Evolutionary conservation across 768 basidiomycete species (phyloP), one percentile per base, ranked within the genome.

Genomic region (Russula brevipes): DNA sequence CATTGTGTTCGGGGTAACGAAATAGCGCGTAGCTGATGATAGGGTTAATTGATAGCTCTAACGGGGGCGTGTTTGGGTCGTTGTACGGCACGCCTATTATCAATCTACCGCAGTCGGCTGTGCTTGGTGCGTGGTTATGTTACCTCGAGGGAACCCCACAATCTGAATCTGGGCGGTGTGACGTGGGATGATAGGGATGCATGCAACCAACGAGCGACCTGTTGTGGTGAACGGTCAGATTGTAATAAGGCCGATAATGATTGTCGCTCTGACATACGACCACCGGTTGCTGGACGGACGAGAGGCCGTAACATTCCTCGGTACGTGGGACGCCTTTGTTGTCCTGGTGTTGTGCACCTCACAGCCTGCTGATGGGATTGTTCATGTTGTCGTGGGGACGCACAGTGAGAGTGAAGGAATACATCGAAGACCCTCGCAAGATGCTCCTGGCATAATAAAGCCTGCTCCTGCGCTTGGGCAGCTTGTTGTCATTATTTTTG

Each of bases 71-170:
- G 73, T 99, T 99, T 71, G 96, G 96, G 49, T 96, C 93, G 54
- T 79, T 99, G 54, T 97, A 88, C 71, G 96, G 96, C 45, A 99
- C 96, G n/a, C 96, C 96, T 42, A 99, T 99, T 72, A 96, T 98
- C 78, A 98, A 98, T 80, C 79, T 95, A 50, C 96, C 95, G 4
- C 96, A 98, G 74, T 77, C 94, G 30, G 96, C 94, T 57, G 94
- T 98, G 7, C 85, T 99, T 59, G 95, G 90, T 81, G 69, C 65
- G 81, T 75, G 16, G 38, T 57, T 50, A 35, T 54, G 30, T 57
- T 52, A 54, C 36, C 54, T 47, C 51, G 39, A 49, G 54, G 55
- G 42, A 47, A 58, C 65, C 63, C 62, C 65, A 54, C 30, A 11
- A 58, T 59, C 54, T 47, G 49, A 51, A 31, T 30, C 24, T 1